A percentile compares a stretch with the other conserved stretches of the same genome.
Conservation (phyloP, 2,329 filamentous ascomycete genomes). For the Shiraia bambusicola region DNA sequence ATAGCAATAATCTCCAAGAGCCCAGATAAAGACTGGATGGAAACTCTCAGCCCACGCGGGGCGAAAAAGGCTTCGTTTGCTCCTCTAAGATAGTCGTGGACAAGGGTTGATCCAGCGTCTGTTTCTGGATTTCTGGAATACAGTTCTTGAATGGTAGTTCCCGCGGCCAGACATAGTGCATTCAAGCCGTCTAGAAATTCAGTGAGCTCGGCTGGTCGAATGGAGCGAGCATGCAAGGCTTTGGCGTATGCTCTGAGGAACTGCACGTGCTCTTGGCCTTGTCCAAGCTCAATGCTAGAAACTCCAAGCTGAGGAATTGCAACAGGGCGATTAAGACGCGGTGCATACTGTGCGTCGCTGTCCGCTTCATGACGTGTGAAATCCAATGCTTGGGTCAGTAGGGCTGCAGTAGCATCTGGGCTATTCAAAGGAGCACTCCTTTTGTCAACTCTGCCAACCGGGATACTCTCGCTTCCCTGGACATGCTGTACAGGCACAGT, state of each 20-base stretch:
- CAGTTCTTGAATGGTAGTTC: slow-evolving; percentile 10
- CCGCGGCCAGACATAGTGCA: slow-evolving; percentile 22
- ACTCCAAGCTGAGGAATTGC: slow-evolving; percentile 27
- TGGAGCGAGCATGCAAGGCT: slow-evolving; percentile 30
- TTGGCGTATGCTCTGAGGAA: slow-evolving; percentile 36
- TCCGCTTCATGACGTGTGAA: slow-evolving; percentile 31
- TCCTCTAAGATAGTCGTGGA: slow-evolving; percentile 29
- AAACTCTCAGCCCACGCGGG: slow-evolving; percentile 31
- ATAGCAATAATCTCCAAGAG: slow-evolving; percentile 25
- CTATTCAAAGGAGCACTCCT: slow-evolving; percentile 1
- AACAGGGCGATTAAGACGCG: slow-evolving; percentile 23
- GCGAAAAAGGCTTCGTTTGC: slow-evolving; percentile 39
- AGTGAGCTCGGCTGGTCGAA: slow-evolving; percentile 32
- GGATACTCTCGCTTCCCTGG: slow-evolving; percentile 20
- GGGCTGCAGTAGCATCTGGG: slow-evolving; percentile 7
- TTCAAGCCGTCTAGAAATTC: slow-evolving; percentile 40
- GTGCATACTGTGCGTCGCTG: slow-evolving; percentile 26
- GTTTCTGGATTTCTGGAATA: not conserved
- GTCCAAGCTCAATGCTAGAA: not conserved
- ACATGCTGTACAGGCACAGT: slow-evolving; percentile 32
- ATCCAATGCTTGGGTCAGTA: slow-evolving; percentile 26
- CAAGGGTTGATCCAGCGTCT: slow-evolving; percentile 6
- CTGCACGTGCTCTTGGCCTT: slow-evolving; percentile 14
- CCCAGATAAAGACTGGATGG: slow-evolving; percentile 24
- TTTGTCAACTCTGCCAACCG: slow-evolving; percentile 20